Evolutionary conservation across 352 stramenopile species (phyloP).

Genomic region (Globisporangium paroecandrum): DNA sequence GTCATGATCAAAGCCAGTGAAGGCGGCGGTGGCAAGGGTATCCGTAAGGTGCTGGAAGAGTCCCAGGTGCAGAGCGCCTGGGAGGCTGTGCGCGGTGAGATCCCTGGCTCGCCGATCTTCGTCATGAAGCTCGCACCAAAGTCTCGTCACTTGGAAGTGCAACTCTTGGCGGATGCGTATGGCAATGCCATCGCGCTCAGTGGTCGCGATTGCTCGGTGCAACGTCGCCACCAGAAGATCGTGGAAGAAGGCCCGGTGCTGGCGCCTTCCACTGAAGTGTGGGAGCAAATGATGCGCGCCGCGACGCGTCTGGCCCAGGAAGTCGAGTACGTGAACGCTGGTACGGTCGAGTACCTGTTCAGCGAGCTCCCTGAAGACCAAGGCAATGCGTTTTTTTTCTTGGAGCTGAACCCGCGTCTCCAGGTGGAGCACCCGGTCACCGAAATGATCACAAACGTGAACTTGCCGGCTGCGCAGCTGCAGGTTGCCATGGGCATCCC

Average conservation of each 20-base stretch:
- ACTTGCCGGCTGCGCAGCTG: conserved; percentile 96
- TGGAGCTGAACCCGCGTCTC: conserved; percentile 99
- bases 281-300: conserved; percentile 97
- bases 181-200: conserved; percentile 98
- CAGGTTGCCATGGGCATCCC: conserved; percentile 99
- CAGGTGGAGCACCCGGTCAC: conserved; percentile 99
- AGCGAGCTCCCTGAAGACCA: conserved; percentile 90
- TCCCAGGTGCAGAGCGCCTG: conserved; percentile 94
- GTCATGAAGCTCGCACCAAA: conserved; percentile 98
- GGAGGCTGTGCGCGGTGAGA: conserved; percentile 97
- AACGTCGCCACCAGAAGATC: conserved; percentile 99
- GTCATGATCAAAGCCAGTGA: conserved; percentile 99
- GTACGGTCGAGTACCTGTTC: conserved; percentile 99
- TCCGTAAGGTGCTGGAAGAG: conserved; percentile 92
- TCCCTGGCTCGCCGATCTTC: conserved; percentile 99
- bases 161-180: conserved; percentile 98
- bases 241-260: conserved; percentile 98
- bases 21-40: conserved; percentile 99
- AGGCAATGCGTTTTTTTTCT: conserved; percentile 97
- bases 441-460: conserved; percentile 99
- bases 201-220: conserved; percentile 98
- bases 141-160: conserved; percentile 98
- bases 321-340: conserved; percentile 98
- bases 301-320: conserved; percentile 97
- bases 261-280: conserved; percentile 92